Conservation (phyloP, 768 basidiomycete genomes). For the Termitomyces bulborhizus region DNA sequence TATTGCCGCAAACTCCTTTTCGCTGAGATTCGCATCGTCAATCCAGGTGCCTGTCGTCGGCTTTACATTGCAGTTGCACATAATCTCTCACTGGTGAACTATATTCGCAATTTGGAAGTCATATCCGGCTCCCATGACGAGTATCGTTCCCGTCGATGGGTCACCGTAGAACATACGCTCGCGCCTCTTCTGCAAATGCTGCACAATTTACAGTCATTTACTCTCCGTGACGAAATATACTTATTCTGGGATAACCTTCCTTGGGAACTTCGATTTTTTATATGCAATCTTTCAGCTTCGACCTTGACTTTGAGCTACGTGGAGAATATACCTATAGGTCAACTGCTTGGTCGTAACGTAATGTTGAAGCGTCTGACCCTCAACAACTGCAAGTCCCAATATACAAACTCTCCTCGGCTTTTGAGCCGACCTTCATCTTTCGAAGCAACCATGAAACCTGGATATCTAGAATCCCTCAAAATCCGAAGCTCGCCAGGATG, state of each 20-base stretch:
- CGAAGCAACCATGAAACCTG: background rate
- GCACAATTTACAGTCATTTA: slow-evolving; percentile 8
- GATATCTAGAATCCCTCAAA: background rate
- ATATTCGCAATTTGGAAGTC: background rate
- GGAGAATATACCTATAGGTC: slow-evolving; percentile 2
- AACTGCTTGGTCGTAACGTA: background rate
- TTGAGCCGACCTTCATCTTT: background rate
- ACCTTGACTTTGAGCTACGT: slow-evolving; percentile 2
- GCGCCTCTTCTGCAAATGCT: slow-evolving; percentile 9
- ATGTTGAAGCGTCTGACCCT: background rate
- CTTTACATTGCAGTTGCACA: background rate
- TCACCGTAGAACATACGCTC: slow-evolving; percentile 12
- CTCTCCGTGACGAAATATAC: background rate
- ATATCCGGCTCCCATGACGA: background rate
- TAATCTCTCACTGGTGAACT: background rate
- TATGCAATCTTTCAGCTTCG: slow-evolving; percentile 3
- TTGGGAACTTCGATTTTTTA: background rate
- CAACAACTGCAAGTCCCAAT: background rate
- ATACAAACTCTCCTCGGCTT: background rate
- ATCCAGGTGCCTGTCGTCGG: background rate
- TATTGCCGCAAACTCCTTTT: slow-evolving; percentile 2
- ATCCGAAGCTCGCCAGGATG: background rate
- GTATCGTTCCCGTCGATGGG: slow-evolving; percentile 10
- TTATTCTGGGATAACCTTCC: background rate
- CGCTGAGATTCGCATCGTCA: background rate